phyloP scores from a whole-genome alignment of 2,329 filamentous ascomycete genomes.

The Helotiales sp. region DNA sequence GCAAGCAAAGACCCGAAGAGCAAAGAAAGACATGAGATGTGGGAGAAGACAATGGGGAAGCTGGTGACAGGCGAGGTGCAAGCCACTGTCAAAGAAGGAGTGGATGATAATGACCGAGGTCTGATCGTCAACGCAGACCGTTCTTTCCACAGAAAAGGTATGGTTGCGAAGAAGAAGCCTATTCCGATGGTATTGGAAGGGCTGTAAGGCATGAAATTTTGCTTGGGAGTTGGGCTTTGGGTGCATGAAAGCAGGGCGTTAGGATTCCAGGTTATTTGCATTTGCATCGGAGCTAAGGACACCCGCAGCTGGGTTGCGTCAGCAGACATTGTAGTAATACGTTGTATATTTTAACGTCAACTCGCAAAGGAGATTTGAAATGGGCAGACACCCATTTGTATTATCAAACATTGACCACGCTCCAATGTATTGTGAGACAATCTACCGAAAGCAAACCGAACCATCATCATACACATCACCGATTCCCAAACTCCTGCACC shows the following conservation, averaged over 20 bases:
- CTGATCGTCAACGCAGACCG: constrained; percentile 67
- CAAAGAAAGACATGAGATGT: constrained; percentile 61
- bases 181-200: constrained; percentile 14
- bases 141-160: constrained; percentile 54
- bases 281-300: neutral
- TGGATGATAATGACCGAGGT: constrained; percentile 61
- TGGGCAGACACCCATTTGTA: neutral
- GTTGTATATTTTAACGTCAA: neutral
- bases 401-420: neutral
- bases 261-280: constrained; percentile 8
- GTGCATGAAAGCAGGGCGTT: constrained; percentile 34
- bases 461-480: neutral
- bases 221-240: constrained; percentile 9
- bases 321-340: neutral
- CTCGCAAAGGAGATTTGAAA: neutral
- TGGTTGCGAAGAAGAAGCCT: constrained; percentile 31
- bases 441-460: neutral
- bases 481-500: neutral
- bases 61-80: constrained; percentile 43
- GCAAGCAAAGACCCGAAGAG: constrained; percentile 55
- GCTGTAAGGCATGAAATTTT: neutral
- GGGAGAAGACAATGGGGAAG: constrained; percentile 65
- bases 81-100: constrained; percentile 32
- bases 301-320: neutral
- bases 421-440: neutral